Evolutionary conservation across 805 yeast species (phyloP).

Genomic region (Starmerella vaccinii): DNA sequence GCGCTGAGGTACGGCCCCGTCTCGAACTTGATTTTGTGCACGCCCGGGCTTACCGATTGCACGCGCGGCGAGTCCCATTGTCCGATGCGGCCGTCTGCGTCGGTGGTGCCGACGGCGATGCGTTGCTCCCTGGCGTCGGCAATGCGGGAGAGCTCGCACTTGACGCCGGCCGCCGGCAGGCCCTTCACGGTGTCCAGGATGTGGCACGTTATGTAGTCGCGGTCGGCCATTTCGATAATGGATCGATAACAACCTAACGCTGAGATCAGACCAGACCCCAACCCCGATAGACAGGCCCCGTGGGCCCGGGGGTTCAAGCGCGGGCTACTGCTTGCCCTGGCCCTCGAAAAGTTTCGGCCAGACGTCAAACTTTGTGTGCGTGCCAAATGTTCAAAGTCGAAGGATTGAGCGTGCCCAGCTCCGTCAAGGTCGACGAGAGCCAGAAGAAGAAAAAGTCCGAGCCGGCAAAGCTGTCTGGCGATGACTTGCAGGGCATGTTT

Average conservation of each 20-base stretch:
- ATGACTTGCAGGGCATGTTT: constrained; percentile 19
- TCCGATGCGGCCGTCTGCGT: constrained; percentile 69
- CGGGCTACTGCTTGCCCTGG: not conserved
- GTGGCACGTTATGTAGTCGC: constrained; percentile 75
- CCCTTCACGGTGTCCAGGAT: constrained; percentile 77
- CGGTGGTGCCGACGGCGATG: constrained; percentile 62
- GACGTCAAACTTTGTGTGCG: not conserved
- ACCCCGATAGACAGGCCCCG: not conserved
- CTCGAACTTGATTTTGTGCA: constrained; percentile 66
- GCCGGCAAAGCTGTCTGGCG: constrained; percentile 8
- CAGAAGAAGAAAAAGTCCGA: constrained; percentile 11
- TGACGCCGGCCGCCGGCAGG: constrained; percentile 68
- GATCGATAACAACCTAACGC: too few relatives aligned
- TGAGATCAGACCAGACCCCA: too few relatives aligned
- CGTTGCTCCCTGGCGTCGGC: constrained; percentile 28
- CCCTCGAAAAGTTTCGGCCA: constrained; percentile 3
- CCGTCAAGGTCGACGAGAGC: constrained; percentile 13
- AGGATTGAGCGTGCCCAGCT: constrained; percentile 18
- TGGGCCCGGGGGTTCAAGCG: not conserved
- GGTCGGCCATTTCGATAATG: constrained; percentile 15
- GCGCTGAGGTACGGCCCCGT: constrained; percentile 54
- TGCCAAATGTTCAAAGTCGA: constrained; percentile 19
- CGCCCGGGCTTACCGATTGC: constrained; percentile 42
- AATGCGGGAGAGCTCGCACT: constrained; percentile 39
- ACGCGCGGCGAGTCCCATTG: constrained; percentile 41